Base-by-base conservation (phyloP, 202 grass and related monocot genomes). In the Cymbopogon flexuosus region DNA sequence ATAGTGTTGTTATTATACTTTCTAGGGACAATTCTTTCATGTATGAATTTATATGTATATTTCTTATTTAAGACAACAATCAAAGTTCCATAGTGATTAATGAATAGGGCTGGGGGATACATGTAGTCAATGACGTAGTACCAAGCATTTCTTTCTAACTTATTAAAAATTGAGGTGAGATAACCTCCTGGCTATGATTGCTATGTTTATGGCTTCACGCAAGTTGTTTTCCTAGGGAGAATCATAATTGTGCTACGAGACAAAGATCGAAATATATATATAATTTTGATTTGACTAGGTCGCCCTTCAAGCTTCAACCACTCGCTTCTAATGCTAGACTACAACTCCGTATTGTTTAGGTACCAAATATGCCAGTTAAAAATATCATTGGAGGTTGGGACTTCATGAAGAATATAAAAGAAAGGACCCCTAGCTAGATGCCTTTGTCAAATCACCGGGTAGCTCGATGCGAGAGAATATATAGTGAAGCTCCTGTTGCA, bases 391-490 rank as follows among this genome's bases (percentile, higher is more conserved):
- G 83, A 45, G 78, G 66, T 82, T 79, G 29, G 62, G 73, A 47
- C 23, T 49, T 70, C 10, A 43, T 45, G 41, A 81, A 68, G 67
- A 89, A 82, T 89, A 68, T 78, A 40, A 80, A 73, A 62, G 39
- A 37, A 52, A 70, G 47, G 58, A 77, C 30, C 33, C 16, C 46
- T 67, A 68, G 62, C 46, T 59, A 65, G 82, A 72, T 81, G 40
- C 36, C 60, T 78, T 82, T 86, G 87, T 89, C 87, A 86, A 86
- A 81, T 86, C 87, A 74, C 65, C 40, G 22, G 16, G 39, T 21
- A 61, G 9, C 66, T 10, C n/a, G 35, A 24, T 24, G 22, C 30
- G 6, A 23, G 49, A 72, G 21, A 70, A 58, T 10, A 86, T n/a
- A n/a, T n/a, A 31, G 3, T 31, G 30, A 1, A 31, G 30, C 30